phyloP scores from a whole-genome alignment of 331 rosid genomes.

The Quercus tomentella region DNA sequence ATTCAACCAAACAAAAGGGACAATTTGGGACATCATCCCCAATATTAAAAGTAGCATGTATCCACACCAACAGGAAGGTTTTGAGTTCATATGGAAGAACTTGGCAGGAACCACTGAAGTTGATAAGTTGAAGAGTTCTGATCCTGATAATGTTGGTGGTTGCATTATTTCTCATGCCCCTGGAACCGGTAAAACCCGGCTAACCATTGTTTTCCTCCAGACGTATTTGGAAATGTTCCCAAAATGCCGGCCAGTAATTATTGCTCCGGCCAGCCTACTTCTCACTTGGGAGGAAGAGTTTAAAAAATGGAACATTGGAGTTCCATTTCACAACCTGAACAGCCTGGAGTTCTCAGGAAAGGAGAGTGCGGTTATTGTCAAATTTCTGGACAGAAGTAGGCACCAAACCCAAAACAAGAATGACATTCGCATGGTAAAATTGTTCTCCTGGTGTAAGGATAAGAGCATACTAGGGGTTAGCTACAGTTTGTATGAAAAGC shows the following conservation, averaged over 20 bases:
- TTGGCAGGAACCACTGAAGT: slow-evolving; percentile 25
- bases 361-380: background rate
- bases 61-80: slow-evolving; percentile 39
- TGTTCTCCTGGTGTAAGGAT: slow-evolving; percentile 25
- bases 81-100: slow-evolving; percentile 38
- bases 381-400: background rate
- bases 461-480: slow-evolving; percentile 34
- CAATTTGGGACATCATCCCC: slow-evolving; percentile 37
- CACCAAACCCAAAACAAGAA: background rate
- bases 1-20: slow-evolving; percentile 4
- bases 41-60: slow-evolving; percentile 10
- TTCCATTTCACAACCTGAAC: slow-evolving; percentile 32
- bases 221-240: slow-evolving; percentile 26
- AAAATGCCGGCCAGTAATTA: slow-evolving; percentile 12
- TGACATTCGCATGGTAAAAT: slow-evolving; percentile 9
- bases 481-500: slow-evolving; percentile 23
- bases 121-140: slow-evolving; percentile 5
- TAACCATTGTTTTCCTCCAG: slow-evolving; percentile 32
- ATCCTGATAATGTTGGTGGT: slow-evolving; percentile 9
- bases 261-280: slow-evolving; percentile 30
- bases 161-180: slow-evolving; percentile 46
- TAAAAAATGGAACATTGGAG: slow-evolving; percentile 24
- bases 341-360: slow-evolving; percentile 20
- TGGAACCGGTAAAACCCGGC: slow-evolving; percentile 35
- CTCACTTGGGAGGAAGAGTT: slow-evolving; percentile 44